Evolutionary conservation across 106 monocot species (phyloP).

Genomic region (Apostasia ramifera): DNA sequence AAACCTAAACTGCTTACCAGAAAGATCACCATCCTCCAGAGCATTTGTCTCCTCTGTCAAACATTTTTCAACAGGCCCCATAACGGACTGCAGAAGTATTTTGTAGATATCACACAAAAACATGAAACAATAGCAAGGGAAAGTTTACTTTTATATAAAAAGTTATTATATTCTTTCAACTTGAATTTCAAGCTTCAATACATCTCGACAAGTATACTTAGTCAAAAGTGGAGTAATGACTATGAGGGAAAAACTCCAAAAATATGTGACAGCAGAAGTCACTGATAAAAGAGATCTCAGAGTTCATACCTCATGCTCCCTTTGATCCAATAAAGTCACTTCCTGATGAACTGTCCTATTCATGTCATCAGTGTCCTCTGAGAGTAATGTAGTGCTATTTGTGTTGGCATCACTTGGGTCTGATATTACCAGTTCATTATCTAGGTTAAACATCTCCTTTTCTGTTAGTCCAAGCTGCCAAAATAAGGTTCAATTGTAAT

Average conservation of each 20-base stretch:
- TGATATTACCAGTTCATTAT: constrained; percentile 33
- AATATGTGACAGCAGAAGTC: too few relatives aligned
- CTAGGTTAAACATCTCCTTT: constrained; percentile 48
- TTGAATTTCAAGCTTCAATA: too few relatives aligned
- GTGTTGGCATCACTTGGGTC: constrained; percentile 66
- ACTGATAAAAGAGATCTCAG: background rate
- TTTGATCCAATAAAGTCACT: constrained; percentile 16
- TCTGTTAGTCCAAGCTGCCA: constrained; percentile 53
- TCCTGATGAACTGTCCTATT: constrained; percentile 20
- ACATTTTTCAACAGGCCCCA: constrained; percentile 12
- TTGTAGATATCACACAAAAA: constrained; percentile 11
- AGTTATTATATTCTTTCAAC: background rate
- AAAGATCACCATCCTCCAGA: constrained; percentile 7
- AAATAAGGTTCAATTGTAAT: background rate
- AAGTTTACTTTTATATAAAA: background rate
- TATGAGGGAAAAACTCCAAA: too few relatives aligned
- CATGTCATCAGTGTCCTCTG: constrained; percentile 57
- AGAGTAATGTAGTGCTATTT: constrained; percentile 42
- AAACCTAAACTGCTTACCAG: constrained; percentile 16
- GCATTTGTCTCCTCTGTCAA: constrained; percentile 3
- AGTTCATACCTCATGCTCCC: constrained; percentile 31
- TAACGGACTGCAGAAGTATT: constrained; percentile 6
- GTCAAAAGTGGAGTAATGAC: too few relatives aligned
- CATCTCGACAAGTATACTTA: too few relatives aligned
- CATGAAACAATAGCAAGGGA: background rate